Evolutionary conservation across 768 basidiomycete genomes (phyloP).

Genomic region (Termitomyces sp.): DNA sequence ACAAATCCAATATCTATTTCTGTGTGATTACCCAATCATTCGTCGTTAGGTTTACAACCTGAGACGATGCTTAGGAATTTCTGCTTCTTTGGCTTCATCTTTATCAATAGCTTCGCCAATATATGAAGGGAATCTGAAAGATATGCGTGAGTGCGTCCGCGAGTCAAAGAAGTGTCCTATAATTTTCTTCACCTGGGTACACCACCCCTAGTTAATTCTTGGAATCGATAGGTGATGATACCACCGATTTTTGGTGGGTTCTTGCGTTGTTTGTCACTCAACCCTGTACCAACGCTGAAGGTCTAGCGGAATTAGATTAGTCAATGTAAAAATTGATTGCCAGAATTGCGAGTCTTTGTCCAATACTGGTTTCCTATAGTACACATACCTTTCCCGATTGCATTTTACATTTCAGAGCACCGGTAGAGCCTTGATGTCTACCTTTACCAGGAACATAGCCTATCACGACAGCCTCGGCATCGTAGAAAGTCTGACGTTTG

Average conservation of each 20-base stretch:
- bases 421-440: constrained; percentile 40
- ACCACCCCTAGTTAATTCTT: constrained; percentile 51
- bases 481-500: constrained; percentile 44
- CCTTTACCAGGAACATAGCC: constrained; percentile 55
- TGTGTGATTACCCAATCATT: background rate
- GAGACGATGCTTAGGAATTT: constrained; percentile 36
- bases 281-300: constrained; percentile 52
- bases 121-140: constrained; percentile 47
- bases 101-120: constrained; percentile 50
- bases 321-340: background rate
- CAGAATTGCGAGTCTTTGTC: background rate
- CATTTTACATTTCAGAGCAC: constrained; percentile 53
- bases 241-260: constrained; percentile 50
- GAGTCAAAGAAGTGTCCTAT: background rate
- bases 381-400: constrained; percentile 49
- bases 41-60: background rate
- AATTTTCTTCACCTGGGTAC: constrained; percentile 40
- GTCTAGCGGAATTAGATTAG: constrained; percentile 25
- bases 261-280: constrained; percentile 47
- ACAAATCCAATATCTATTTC: background rate
- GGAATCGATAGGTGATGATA: constrained; percentile 55
- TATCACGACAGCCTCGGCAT: constrained; percentile 53
- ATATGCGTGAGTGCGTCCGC: background rate
- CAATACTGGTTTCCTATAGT: background rate
- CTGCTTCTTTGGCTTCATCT: constrained; percentile 48